A percentile compares a stretch with the other conserved stretches of the same genome.
Evolutionary conservation across 2,329 filamentous ascomycete genomes (phyloP).

Genomic region (Beauveria asiatica): DNA sequence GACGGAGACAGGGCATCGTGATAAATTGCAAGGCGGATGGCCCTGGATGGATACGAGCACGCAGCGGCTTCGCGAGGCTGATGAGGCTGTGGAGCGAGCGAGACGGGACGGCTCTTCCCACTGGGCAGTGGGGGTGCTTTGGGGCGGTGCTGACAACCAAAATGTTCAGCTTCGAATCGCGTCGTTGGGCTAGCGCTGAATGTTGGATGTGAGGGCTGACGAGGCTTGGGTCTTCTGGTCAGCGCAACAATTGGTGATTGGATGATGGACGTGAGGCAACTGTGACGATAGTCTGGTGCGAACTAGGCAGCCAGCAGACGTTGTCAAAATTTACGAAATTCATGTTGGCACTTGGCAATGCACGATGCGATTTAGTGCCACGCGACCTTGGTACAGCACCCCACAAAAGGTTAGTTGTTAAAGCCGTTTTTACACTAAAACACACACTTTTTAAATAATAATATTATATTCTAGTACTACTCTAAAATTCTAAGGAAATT

Average conservation of each 20-base stretch:
- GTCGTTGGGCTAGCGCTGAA: neutral
- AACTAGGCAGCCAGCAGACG: neutral
- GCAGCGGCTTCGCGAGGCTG: constrained; percentile 1
- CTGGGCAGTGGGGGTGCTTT: neutral
- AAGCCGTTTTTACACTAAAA: too few species aligned
- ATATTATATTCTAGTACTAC: too few species aligned
- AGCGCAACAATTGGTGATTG: neutral
- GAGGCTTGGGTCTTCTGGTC: neutral
- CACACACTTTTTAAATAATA: too few species aligned
- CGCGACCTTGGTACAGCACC: too few species aligned
- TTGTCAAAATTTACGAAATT: neutral
- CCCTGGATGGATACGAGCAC: neutral
- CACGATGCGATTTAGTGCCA: neutral
- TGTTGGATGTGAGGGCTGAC: constrained; percentile 1
- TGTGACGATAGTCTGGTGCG: neutral
- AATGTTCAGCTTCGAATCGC: constrained; percentile 2
- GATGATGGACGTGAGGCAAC: neutral
- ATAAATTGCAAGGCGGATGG: neutral
- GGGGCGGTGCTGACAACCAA: constrained; percentile 3
- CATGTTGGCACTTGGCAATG: neutral
- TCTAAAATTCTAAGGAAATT: too few species aligned
- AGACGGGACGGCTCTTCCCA: constrained; percentile 10
- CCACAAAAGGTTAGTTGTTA: too few species aligned
- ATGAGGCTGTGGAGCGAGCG: constrained; percentile 7
- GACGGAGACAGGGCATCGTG: neutral